Evolutionary conservation across 2,329 filamentous ascomycete species (phyloP), one percentile per base, ranked within the genome.

Genomic region (Pseudogymnoascus sp.): DNA sequence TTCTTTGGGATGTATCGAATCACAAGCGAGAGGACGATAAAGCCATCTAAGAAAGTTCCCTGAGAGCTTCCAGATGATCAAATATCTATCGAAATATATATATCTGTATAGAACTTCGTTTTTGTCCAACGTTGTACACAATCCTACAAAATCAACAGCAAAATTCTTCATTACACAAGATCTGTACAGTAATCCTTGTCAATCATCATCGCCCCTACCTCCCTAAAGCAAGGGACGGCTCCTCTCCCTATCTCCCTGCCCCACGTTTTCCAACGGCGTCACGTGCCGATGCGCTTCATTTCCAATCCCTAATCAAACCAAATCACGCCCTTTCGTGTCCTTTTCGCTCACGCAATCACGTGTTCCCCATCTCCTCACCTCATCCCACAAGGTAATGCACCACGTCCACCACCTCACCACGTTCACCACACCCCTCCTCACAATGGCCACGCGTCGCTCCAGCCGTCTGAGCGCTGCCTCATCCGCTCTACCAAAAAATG

Each of bases 381-480:
- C 41, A 44, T 10, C 21, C 12, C 12, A 8, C 41, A 44, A n/a
- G 41, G 41, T 44, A 44, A 44, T 44, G 41, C 41, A 44, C n/a
- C 41, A 17, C 41, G 41, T 44, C 41, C 5, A 3, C 21, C 15
- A 2, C 5, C 5, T 44, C 21, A 27, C 41, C 21, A 44, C 21
- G 21, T 21, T 21, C 10, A 3, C 21, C 41, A 25, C 21, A 5
- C 12, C 17, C 21, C 15, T 60, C 25, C 5, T 5, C 4, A 12
- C 31, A 29, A 60, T 60, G 58, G 58, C 36, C 44, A 25, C 59
- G 41, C 59, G 59, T 31, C 35, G 59, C 2, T 61, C 59, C 27
- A 36, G 12, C 13, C 36, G 59, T 5, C 25, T 61, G 39, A 61
- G 59, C 38, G 21, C 58, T 1, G 58, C 35, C 41, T 44, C 21